Evolutionary conservation across 1,284 basidiomycete genomes (phyloP).

Genomic region (Ceratobasidium sp.): DNA sequence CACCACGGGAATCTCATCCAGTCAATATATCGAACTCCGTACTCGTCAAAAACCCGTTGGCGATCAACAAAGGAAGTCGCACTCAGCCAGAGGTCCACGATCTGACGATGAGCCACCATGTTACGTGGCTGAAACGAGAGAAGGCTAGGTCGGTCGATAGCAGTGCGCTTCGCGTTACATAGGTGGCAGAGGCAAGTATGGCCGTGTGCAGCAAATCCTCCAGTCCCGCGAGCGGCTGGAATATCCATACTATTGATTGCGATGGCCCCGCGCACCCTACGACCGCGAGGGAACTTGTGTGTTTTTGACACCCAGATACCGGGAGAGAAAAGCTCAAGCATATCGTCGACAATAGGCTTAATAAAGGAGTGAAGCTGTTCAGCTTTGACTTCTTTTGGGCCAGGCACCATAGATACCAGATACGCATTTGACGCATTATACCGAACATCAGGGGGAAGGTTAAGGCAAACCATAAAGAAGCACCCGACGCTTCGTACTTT

Average conservation of each 20-base stretch:
- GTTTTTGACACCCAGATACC: not conserved
- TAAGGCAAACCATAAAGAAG: slow-evolving; percentile 38
- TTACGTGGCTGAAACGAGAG: not conserved
- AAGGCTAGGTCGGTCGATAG: too few species aligned
- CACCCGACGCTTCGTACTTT: slow-evolving; percentile 32
- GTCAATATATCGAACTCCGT: not conserved
- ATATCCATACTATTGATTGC: not conserved
- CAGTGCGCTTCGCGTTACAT: not conserved
- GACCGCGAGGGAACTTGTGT: not conserved
- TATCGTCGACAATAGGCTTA: not conserved
- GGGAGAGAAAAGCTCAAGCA: not conserved
- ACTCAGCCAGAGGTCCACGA: not conserved
- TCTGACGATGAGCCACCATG: not conserved
- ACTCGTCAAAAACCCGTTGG: not conserved
- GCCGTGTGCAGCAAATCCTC: not conserved
- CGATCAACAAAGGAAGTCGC: not conserved
- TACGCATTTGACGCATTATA: slow-evolving; percentile 49
- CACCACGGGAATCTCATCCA: slow-evolving; percentile 5
- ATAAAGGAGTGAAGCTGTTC: too few species aligned
- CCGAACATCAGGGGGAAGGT: slow-evolving; percentile 47
- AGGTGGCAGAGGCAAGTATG: not conserved
- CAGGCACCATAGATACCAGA: not conserved
- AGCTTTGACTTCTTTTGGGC: not conserved
- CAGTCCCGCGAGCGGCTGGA: not conserved
- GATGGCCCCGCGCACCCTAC: not conserved